Conservation (phyloP, 1,139 yeast genomes). For the Protomyces pachydermus region DNA sequence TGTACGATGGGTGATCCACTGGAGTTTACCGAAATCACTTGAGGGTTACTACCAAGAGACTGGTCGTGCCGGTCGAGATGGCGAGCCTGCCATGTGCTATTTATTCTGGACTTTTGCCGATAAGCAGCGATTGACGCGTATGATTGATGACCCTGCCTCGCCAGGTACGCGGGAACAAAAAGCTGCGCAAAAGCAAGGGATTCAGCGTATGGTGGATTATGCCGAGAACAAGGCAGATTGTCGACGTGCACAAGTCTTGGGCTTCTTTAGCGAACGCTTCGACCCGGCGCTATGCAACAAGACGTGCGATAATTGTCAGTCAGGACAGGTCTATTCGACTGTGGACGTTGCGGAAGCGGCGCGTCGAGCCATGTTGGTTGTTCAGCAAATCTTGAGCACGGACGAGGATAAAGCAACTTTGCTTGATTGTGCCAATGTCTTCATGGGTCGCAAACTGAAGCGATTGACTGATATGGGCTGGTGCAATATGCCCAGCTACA, state of each 20-base stretch:
- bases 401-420: constrained; percentile 54
- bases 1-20: constrained; percentile 84
- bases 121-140: constrained; percentile 53
- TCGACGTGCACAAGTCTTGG: constrained; percentile 78
- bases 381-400: constrained; percentile 52
- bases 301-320: constrained; percentile 80
- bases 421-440: constrained; percentile 75
- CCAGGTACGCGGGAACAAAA: constrained; percentile 60
- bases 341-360: constrained; percentile 70
- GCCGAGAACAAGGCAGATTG: constrained; percentile 91
- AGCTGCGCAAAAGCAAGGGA: constrained; percentile 70
- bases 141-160: constrained; percentile 68
- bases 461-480: constrained; percentile 63
- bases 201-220: constrained; percentile 80
- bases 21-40: constrained; percentile 80
- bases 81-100: constrained; percentile 70
- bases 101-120: constrained; percentile 76
- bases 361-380: constrained; percentile 54
- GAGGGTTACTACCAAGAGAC: constrained; percentile 98
- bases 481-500: constrained; percentile 57
- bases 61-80: constrained; percentile 99
- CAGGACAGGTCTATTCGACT: constrained; percentile 49
- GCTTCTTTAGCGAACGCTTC: constrained; percentile 81
- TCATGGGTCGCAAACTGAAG: constrained; percentile 64
- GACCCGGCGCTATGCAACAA: constrained; percentile 60